phyloP scores from a whole-genome alignment of 306 rosid species.

The Dalbergia cochinchinensis region DNA sequence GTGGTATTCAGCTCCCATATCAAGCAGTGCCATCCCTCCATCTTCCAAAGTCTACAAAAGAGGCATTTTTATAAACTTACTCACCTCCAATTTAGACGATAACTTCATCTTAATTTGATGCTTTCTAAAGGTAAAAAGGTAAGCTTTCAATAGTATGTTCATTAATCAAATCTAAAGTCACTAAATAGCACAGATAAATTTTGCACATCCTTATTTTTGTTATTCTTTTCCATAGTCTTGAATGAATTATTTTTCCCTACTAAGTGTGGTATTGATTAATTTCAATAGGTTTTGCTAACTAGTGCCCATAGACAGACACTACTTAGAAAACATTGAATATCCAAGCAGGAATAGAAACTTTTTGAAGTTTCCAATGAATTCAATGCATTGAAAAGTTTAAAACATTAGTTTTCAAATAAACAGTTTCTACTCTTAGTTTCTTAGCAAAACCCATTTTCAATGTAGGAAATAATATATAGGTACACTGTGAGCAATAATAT shows the following conservation, averaged over 20 bases:
- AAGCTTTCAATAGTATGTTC: slow-evolving; percentile 25
- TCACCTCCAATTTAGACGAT: slow-evolving; percentile 26
- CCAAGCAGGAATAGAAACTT: too few relatives aligned
- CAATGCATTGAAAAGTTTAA: too few relatives aligned
- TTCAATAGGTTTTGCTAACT: too few relatives aligned
- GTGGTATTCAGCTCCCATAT: slow-evolving; percentile 97
- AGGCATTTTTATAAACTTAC: slow-evolving; percentile 3
- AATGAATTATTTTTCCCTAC: slow-evolving; percentile 28
- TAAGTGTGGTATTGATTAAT: slow-evolving; percentile 3
- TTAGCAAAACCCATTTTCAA: too few relatives aligned
- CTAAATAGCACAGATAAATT: slow-evolving; percentile 19
- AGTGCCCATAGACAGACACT: too few relatives aligned
- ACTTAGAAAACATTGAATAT: too few relatives aligned
- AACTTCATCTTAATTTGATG: slow-evolving; percentile 35
- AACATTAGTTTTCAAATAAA: too few relatives aligned
- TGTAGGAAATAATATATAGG: too few relatives aligned
- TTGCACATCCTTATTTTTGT: slow-evolving; percentile 20
- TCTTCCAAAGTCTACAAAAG: slow-evolving; percentile 77
- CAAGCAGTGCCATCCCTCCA: slow-evolving; percentile 94
- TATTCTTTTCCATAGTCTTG: neutral
- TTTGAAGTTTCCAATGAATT: too few relatives aligned
- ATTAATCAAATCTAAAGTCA: slow-evolving; percentile 40
- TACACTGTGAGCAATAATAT: too few relatives aligned
- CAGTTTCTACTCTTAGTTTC: too few relatives aligned
- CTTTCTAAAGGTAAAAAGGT: slow-evolving; percentile 18